Evolutionary conservation across 305 asterid species (phyloP).

Genomic region (Rubia occidens): DNA sequence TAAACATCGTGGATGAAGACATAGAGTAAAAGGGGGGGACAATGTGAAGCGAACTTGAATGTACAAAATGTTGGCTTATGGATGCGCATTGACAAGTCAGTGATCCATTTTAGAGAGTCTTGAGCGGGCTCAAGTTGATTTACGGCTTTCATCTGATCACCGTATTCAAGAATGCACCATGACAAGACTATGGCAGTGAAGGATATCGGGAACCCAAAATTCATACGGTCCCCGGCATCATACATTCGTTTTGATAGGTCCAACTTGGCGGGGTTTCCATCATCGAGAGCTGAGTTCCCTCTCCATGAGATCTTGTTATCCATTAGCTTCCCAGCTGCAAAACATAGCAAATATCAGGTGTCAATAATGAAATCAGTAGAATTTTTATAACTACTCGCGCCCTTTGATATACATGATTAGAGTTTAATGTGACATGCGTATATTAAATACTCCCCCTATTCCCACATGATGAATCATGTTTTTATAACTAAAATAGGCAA

Average conservation of each 20-base stretch:
- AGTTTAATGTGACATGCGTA: background rate
- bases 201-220: conserved; percentile 93
- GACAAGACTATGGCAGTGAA: conserved; percentile 85
- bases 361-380: conserved; percentile 1
- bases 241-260: conserved; percentile 96
- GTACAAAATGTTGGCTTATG: conserved; percentile 60
- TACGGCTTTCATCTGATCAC: conserved; percentile 73
- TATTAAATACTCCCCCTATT: too few species aligned
- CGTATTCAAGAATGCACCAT: conserved; percentile 91
- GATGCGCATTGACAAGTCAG: conserved; percentile 78
- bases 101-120: conserved; percentile 77
- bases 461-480: too few species aligned
- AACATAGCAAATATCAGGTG: conserved; percentile 13
- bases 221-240: conserved; percentile 93
- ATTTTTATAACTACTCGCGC: background rate
- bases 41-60: conserved; percentile 49
- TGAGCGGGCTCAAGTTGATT: conserved; percentile 56
- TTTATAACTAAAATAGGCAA: too few species aligned
- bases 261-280: conserved; percentile 57
- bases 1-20: conserved; percentile 1
- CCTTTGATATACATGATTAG: too few species aligned
- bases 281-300: conserved; percentile 74
- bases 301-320: conserved; percentile 63
- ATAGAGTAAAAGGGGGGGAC: too few species aligned
- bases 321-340: conserved; percentile 78